These are phyloP conservation scores for Cryptosporidium tyzzeri DNA, from an alignment of 169 alveolate species.

Conservation along the genomic window DNA sequence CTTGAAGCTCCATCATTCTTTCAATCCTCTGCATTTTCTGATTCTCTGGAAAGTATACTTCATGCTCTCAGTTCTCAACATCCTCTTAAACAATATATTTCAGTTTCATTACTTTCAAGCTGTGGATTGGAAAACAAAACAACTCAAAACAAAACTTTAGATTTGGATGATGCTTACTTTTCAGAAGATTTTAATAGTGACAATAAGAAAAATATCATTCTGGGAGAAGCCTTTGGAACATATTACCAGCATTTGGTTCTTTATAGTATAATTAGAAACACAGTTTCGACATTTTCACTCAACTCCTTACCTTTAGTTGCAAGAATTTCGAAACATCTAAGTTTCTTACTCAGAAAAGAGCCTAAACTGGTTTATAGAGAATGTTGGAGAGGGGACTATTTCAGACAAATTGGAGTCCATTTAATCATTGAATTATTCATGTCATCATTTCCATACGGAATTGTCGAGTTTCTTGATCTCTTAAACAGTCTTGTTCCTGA, in stretches of 20 bases:
- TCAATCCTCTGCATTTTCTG: conserved; percentile 65
- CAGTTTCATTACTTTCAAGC: conserved; percentile 14
- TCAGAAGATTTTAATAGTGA: neutral
- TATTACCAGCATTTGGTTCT: conserved; percentile 44
- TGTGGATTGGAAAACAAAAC: neutral
- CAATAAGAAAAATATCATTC: neutral
- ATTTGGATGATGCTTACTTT: neutral
- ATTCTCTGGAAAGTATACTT: conserved; percentile 51
- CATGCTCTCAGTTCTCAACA: conserved; percentile 32
- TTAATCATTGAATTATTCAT: conserved; percentile 40
- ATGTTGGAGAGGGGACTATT: conserved; percentile 76
- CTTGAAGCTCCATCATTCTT: conserved; percentile 17
- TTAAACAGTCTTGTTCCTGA: conserved; percentile 56
- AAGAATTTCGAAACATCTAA: conserved; percentile 38
- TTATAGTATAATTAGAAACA: conserved; percentile 38
- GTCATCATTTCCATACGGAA: conserved; percentile 64
- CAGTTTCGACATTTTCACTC: conserved; percentile 62
- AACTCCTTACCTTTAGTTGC: conserved; percentile 42
- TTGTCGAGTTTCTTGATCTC: conserved; percentile 62
- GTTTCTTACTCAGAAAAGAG: conserved; percentile 33
- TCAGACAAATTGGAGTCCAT: conserved; percentile 70
- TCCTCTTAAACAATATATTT: conserved; percentile 26
- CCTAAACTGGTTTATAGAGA: conserved; percentile 59
- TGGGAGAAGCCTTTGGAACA: conserved; percentile 65
- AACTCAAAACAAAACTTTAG: neutral